Base-by-base conservation (phyloP, 106 monocot genomes). In the Chionographis japonica region DNA sequence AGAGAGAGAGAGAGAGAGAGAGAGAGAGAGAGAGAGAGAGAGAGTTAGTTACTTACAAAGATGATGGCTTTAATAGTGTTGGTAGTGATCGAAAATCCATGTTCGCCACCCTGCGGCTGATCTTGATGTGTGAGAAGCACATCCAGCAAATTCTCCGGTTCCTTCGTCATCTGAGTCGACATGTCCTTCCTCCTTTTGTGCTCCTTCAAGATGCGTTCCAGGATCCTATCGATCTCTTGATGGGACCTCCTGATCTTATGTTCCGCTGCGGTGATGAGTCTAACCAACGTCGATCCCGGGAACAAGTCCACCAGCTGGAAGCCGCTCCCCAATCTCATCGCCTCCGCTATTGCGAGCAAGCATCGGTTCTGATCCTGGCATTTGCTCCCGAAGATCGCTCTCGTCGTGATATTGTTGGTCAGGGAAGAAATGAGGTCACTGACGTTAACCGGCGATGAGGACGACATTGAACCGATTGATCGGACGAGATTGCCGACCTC, bases 241-340 rank as follows among this genome's bases (percentile, higher is more conserved):
- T 58, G 71, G 12, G 0, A 15, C 38, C 40, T 60, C 36, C 39
- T 4, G 50, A 65, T 37, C 64, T 42, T 60, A 15, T 16, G 1
- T 2, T 4, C 18, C 54, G 46, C 12, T 11, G 73, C 61, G 54
- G 19, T 73, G 37, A 79, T 15, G 40, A 51, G 8, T 2, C 11
- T 1, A 4, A 52, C 57, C 12, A 67, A 39, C 15, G 16, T 42
- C 46, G 65, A 73, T 18, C 73, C 73, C 37, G 79, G 71, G 41
- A 66, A 78, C 38, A 79, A 20, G 13, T 79, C 79, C 3, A 62
- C 67, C 38, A 79, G 43, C 42, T 61, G 59, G 50, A 67, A 59
- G 4, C 58, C 72, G 9, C 54, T 42, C 1, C 54, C 7, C 1
- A 6, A 2, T 8, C 49, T 13, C 1, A 72, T 1, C n/a, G 3